These are phyloP conservation scores for Teratosphaeria viscida DNA, from an alignment of 2,329 filamentous ascomycete species.

Conservation along the genomic window DNA sequence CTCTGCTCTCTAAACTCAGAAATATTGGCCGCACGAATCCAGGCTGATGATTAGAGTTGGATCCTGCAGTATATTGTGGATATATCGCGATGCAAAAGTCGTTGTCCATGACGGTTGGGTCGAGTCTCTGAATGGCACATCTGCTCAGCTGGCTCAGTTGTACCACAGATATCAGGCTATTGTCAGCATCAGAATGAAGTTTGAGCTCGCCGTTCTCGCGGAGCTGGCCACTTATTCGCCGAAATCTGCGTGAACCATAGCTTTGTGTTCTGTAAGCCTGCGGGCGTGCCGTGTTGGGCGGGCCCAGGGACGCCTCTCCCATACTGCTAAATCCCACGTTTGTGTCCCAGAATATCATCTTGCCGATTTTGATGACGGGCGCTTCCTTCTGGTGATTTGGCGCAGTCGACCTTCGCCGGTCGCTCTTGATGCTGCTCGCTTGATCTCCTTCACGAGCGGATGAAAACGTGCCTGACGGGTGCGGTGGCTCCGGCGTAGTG, in stretches of 20 bases:
- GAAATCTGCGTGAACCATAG: slow-evolving; percentile 59
- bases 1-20: slow-evolving; percentile 71
- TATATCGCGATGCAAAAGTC: slow-evolving; percentile 94
- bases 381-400: slow-evolving; percentile 52
- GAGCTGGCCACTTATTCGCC: slow-evolving; percentile 80
- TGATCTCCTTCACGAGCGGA: slow-evolving; percentile 12
- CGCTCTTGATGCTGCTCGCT: slow-evolving; percentile 19
- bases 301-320: slow-evolving; percentile 3
- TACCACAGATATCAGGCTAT: slow-evolving; percentile 67
- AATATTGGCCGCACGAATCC: slow-evolving; percentile 81
- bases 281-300: slow-evolving; percentile 26
- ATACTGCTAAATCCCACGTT: slow-evolving; percentile 41
- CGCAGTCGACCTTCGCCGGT: slow-evolving; percentile 35
- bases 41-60: slow-evolving; percentile 48
- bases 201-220: slow-evolving; percentile 94
- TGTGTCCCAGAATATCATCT: slow-evolving; percentile 69
- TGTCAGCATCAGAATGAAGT: slow-evolving; percentile 76
- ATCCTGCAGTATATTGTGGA: slow-evolving; percentile 72
- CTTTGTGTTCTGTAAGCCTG: slow-evolving; percentile 47
- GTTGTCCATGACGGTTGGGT: slow-evolving; percentile 81
- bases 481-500: slow-evolving; percentile 5
- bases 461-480: slow-evolving; percentile 9
- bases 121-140: slow-evolving; percentile 80
- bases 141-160: slow-evolving; percentile 82
- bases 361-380: slow-evolving; percentile 79